phyloP scores from a whole-genome alignment of 2,329 filamentous ascomycete species.

The Colletotrichum sojae region DNA sequence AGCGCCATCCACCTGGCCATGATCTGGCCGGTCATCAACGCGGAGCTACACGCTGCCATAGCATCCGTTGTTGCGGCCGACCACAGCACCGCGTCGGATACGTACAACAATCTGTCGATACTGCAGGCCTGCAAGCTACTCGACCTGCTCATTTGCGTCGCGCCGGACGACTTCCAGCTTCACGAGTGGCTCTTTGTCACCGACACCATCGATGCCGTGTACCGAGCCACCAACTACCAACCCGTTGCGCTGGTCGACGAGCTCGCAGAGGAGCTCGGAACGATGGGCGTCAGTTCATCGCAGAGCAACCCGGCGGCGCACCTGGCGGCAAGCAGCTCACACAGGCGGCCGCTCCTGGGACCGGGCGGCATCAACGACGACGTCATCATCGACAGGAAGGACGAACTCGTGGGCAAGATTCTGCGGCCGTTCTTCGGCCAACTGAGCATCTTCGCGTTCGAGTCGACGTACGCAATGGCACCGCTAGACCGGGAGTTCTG shows the following conservation, averaged over 20 bases:
- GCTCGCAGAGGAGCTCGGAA: slow-evolving; percentile 81
- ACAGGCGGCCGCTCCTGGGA: slow-evolving; percentile 65
- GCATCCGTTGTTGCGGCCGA: slow-evolving; percentile 80
- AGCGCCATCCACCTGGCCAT: slow-evolving; percentile 84
- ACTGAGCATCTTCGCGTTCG: slow-evolving; percentile 93
- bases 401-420: slow-evolving; percentile 81
- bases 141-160: slow-evolving; percentile 86
- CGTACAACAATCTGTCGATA: slow-evolving; percentile 82
- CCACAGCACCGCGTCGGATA: slow-evolving; percentile 74
- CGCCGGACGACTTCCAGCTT: slow-evolving; percentile 97
- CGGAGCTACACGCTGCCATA: slow-evolving; percentile 85
- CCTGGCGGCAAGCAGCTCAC: slow-evolving; percentile 52
- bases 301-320: slow-evolving; percentile 56
- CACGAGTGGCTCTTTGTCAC: slow-evolving; percentile 98
- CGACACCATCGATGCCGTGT: slow-evolving; percentile 96
- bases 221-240: slow-evolving; percentile 79
- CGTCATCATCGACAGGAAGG: slow-evolving; percentile 70
- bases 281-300: slow-evolving; percentile 51
- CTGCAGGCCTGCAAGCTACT: slow-evolving; percentile 95
- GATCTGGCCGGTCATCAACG: slow-evolving; percentile 91
- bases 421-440: slow-evolving; percentile 91
- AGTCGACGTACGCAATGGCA: slow-evolving; percentile 91
- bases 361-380: slow-evolving; percentile 69
- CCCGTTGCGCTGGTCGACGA: slow-evolving; percentile 87
- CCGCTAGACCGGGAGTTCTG: slow-evolving; percentile 76